phyloP scores from a whole-genome alignment of 306 rosid species.

The Casuarina cunninghamiana region DNA sequence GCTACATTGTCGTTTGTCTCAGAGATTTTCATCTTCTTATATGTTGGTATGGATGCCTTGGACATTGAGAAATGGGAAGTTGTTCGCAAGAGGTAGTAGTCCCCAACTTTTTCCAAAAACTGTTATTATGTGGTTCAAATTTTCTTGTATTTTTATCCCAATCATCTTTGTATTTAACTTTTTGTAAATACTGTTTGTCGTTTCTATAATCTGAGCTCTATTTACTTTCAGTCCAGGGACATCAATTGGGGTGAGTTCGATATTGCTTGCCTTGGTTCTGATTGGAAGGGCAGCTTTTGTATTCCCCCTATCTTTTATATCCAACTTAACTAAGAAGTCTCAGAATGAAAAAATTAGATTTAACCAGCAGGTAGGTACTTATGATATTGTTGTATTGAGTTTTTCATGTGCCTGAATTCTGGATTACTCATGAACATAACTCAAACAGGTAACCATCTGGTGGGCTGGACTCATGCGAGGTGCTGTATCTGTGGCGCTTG shows the following conservation, averaged over 20 bases:
- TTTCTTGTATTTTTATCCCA: conserved; percentile 1
- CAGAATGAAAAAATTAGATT: conserved; percentile 42
- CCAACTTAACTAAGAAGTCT: conserved; percentile 49
- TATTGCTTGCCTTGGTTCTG: conserved; percentile 51
- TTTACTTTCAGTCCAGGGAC: conserved; percentile 51
- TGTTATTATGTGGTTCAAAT: background rate
- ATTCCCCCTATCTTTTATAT: conserved; percentile 52
- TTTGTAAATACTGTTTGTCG: background rate
- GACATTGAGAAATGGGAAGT: conserved; percentile 60
- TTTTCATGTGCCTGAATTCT: conserved; percentile 8
- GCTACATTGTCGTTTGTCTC: conserved; percentile 53
- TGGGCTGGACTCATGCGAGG: conserved; percentile 78
- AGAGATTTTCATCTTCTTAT: conserved; percentile 63
- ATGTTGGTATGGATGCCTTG: conserved; percentile 76
- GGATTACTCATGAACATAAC: background rate
- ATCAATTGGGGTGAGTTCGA: conserved; percentile 40
- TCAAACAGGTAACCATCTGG: conserved; percentile 57
- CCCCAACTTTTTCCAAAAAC: background rate
- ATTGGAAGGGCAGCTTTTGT: conserved; percentile 71
- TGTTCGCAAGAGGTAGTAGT: conserved; percentile 44
- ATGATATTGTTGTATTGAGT: background rate
- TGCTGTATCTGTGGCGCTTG: conserved; percentile 67
- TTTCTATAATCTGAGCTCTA: conserved; percentile 13
- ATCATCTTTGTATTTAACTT: conserved; percentile 8
- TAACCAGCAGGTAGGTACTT: conserved; percentile 54